phyloP scores from a whole-genome alignment of 345 rosid genomes.

The Eucalyptus polybractea region DNA sequence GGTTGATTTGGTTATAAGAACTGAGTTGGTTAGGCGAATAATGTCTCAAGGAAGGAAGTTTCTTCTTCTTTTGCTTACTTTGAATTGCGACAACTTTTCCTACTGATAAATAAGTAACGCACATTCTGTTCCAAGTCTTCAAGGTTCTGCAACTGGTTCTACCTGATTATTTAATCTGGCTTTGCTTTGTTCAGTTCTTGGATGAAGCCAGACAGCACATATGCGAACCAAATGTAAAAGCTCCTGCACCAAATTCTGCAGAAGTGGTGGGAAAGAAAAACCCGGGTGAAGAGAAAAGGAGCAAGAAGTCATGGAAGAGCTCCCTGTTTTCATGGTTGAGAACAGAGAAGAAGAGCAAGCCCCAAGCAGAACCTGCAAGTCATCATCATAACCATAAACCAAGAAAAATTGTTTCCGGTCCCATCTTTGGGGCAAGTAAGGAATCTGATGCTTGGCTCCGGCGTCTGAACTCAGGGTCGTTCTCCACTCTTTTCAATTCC shows the following conservation, averaged over 20 bases:
- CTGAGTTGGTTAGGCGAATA: neutral
- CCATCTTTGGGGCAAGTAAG: constrained; percentile 5
- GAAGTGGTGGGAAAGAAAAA: constrained; percentile 2
- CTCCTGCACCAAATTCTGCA: neutral
- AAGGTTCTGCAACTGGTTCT: neutral
- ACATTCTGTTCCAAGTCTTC: neutral
- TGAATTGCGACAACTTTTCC: neutral
- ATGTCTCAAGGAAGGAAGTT: neutral
- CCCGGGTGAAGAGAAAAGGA: constrained; percentile 9
- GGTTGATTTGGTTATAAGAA: neutral
- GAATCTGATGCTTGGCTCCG: neutral
- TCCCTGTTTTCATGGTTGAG: constrained; percentile 41
- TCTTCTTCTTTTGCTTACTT: neutral
- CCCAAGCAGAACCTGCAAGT: neutral
- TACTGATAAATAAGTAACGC: neutral
- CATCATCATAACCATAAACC: constrained; percentile 1
- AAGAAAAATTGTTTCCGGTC: constrained; percentile 31
- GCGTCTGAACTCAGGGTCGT: constrained; percentile 29
- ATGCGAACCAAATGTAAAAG: neutral
- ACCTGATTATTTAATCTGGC: neutral
- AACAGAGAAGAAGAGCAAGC: constrained; percentile 19
- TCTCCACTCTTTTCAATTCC: constrained; percentile 15
- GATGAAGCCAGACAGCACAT: constrained; percentile 42
- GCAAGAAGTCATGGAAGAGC: constrained; percentile 37
- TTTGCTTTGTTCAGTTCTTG: constrained; percentile 23